A percentile compares a stretch with the other conserved stretches of the same genome.
Evolutionary conservation across 441 rosid genomes (phyloP).

Genomic region (Syzygium syzygioides): DNA sequence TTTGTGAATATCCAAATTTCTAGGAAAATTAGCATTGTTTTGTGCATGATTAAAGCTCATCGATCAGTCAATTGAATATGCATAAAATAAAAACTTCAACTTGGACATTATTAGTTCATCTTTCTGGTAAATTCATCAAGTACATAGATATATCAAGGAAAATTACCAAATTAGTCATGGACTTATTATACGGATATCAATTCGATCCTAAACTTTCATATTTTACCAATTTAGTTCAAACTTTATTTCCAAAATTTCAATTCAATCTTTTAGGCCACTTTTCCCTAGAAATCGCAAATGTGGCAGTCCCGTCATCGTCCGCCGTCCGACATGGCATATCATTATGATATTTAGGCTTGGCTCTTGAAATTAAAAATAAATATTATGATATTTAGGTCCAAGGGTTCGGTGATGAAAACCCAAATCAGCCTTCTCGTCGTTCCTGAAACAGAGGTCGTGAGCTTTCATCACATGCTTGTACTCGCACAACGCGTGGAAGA

Average conservation of each 20-base stretch:
- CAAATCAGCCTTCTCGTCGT: conserved; percentile 9
- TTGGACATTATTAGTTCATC: not conserved
- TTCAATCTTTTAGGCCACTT: not conserved
- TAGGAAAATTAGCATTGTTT: not conserved
- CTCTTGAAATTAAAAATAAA: not conserved
- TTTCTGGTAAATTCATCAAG: too few relatives aligned
- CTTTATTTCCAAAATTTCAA: not conserved
- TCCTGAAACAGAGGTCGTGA: conserved; percentile 48
- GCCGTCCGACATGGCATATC: not conserved
- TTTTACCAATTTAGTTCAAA: too few relatives aligned
- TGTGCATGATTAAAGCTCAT: not conserved
- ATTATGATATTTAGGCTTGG: rapidly evolving
- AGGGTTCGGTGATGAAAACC: conserved; percentile 4
- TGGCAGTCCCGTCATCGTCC: not conserved
- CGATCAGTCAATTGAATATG: not conserved
- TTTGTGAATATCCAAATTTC: not conserved
- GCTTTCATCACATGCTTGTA: conserved; percentile 80
- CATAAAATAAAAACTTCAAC: not conserved
- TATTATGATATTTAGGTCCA: not conserved
- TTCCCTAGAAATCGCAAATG: not conserved
- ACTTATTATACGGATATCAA: too few relatives aligned
- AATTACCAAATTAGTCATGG: too few relatives aligned
- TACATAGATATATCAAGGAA: too few relatives aligned
- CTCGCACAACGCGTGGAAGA: conserved; percentile 78
- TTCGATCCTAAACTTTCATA: too few relatives aligned